Conservation (phyloP, 768 basidiomycete genomes). For the Sutorius australiensis region DNA sequence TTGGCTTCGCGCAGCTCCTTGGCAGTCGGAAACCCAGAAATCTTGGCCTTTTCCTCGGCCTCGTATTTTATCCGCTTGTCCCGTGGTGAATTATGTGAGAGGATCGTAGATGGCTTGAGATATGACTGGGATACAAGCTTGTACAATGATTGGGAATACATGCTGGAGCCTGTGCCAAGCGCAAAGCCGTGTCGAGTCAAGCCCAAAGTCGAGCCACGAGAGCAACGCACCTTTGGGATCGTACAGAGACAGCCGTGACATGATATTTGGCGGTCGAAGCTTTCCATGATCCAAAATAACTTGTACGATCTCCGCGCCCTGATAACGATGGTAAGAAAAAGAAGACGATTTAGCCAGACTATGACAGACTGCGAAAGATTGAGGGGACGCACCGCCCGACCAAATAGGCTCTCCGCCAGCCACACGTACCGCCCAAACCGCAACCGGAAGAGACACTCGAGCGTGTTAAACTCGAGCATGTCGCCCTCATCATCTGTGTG, state of each 20-base stretch:
- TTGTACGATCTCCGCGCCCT: conserved; percentile 78
- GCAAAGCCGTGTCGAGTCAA: not conserved
- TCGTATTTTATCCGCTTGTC: conserved; percentile 83
- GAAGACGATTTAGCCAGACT: not conserved
- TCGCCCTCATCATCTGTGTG: conserved; percentile 68
- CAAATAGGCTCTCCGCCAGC: conserved; percentile 68
- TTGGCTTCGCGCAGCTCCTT: conserved; percentile 75
- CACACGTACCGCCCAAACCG: conserved; percentile 82
- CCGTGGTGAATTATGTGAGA: conserved; percentile 75
- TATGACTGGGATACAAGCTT: conserved; percentile 72
- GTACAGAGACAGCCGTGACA: conserved; percentile 45
- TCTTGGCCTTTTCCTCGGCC: conserved; percentile 69
- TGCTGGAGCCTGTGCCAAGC: conserved; percentile 25
- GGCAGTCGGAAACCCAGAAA: conserved; percentile 72
- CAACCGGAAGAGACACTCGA: conserved; percentile 78
- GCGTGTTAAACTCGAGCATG: conserved; percentile 75
- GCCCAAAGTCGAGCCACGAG: conserved; percentile 7
- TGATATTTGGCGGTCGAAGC: conserved; percentile 69
- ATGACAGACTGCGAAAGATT: not conserved
- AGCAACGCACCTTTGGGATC: conserved; percentile 55
- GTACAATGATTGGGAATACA: conserved; percentile 60
- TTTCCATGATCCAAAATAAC: conserved; percentile 83
- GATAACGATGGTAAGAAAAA: not conserved
- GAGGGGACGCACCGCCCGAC: conserved; percentile 53
- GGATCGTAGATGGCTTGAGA: conserved; percentile 72